Evolutionary conservation across 1,139 yeast species (phyloP).

Genomic region (Candida sojae): DNA sequence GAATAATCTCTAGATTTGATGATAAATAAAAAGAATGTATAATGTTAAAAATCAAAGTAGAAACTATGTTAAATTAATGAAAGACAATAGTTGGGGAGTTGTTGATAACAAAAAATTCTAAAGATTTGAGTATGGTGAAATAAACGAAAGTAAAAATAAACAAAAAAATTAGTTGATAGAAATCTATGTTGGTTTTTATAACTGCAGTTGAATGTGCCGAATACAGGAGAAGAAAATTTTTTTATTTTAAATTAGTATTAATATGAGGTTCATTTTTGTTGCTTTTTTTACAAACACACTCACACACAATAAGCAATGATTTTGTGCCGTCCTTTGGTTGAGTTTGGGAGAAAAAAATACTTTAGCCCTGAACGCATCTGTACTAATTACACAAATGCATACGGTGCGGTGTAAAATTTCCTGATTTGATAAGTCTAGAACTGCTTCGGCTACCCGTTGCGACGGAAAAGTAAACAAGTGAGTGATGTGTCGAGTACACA

Average conservation of each 20-base stretch:
- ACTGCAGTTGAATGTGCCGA: neutral
- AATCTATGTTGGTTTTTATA: neutral
- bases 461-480: neutral
- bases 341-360: neutral
- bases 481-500: neutral
- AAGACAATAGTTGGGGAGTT: constrained; percentile 4
- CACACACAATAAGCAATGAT: no score
- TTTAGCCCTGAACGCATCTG: neutral
- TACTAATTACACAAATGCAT: neutral
- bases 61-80: neutral
- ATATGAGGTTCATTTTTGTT: no score
- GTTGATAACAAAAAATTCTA: neutral
- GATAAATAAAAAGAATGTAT: constrained; percentile 1
- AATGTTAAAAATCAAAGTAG: neutral
- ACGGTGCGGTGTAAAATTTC: neutral
- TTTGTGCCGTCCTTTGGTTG: no score
- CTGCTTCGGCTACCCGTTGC: neutral
- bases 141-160: neutral
- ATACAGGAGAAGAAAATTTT: neutral
- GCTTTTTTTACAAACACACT: no score
- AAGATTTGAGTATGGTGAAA: neutral
- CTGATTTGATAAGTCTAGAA: neutral
- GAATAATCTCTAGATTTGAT: neutral
- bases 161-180: neutral
- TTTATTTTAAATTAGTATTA: neutral